Conservation (phyloP, 176 grass and related monocot species). For the Zizania latifolia region DNA sequence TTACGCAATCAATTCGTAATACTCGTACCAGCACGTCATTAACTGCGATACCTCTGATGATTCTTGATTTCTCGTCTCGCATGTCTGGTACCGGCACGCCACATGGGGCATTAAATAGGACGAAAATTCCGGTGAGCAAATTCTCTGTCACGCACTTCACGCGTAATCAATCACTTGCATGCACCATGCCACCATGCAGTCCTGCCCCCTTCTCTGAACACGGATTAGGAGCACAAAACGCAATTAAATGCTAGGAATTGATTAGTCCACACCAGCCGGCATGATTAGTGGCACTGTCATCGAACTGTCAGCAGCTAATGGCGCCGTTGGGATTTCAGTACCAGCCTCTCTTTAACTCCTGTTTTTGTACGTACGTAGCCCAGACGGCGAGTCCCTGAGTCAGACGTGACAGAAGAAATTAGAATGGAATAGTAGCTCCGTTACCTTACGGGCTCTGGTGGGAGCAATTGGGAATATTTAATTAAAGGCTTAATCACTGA, state of each 20-base stretch:
- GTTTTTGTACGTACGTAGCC: no score
- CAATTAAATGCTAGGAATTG: not conserved
- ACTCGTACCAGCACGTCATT: not conserved
- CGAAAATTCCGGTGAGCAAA: not conserved
- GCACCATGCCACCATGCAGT: no score
- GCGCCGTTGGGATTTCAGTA: not conserved
- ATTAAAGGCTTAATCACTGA: constrained; percentile 1
- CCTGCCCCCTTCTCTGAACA: no score
- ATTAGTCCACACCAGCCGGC: not conserved
- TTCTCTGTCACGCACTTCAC: not conserved
- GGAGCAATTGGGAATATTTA: not conserved
- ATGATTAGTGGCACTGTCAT: not conserved
- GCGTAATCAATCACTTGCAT: not conserved
- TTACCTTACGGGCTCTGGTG: not conserved
- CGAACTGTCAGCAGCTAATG: constrained; percentile 1
- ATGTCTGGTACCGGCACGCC: not conserved
- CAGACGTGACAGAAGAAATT: not conserved
- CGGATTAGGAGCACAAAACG: not conserved
- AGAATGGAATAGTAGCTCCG: not conserved
- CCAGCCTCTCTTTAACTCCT: no score
- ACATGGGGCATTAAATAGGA: constrained; percentile 13
- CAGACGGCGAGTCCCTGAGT: no score
- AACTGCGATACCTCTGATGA: not conserved
- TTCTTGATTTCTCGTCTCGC: not conserved
- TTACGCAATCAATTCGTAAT: not conserved